These are phyloP conservation scores for Gaultheria prostrata DNA, from an alignment of 148 eudicot genomes.

Conservation along the genomic window DNA sequence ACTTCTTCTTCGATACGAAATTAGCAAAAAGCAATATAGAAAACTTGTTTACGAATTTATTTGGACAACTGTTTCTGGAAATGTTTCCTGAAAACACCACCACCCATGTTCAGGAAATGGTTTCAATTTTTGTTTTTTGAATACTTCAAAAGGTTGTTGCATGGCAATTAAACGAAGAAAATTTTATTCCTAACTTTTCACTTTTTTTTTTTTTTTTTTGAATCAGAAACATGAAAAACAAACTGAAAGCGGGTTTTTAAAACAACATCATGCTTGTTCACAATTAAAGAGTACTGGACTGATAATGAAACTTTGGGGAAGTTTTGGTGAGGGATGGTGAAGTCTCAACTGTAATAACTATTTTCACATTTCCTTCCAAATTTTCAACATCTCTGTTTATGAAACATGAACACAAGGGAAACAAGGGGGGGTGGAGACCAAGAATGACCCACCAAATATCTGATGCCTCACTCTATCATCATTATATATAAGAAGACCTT, in stretches of 20 bases:
- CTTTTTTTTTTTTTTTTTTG: not conserved
- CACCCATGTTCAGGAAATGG: not conserved
- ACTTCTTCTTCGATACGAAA: too few species aligned
- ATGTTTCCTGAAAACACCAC: not conserved
- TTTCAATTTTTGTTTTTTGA: not conserved
- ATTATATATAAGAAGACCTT: slow-evolving; percentile 29
- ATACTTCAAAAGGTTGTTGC: too few species aligned
- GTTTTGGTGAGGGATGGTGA: slow-evolving; percentile 32
- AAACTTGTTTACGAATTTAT: not conserved
- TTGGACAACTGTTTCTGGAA: not conserved
- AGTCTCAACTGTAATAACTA: slow-evolving; percentile 28
- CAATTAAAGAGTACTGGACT: not conserved
- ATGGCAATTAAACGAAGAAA: not conserved
- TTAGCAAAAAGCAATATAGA: too few species aligned
- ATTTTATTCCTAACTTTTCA: not conserved
- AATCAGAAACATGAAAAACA: not conserved
- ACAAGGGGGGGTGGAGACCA: slow-evolving; percentile 1
- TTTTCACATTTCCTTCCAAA: not conserved
- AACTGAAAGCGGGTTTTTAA: not conserved
- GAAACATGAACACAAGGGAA: not conserved
- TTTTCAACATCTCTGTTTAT: slow-evolving; percentile 2
- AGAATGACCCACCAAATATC: slow-evolving; percentile 37
- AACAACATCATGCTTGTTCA: not conserved
- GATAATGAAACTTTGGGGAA: not conserved
- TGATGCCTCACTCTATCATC: slow-evolving; percentile 30